phyloP scores from a whole-genome alignment of 176 grass and related monocot genomes.

The Aegilops umbellulata region DNA sequence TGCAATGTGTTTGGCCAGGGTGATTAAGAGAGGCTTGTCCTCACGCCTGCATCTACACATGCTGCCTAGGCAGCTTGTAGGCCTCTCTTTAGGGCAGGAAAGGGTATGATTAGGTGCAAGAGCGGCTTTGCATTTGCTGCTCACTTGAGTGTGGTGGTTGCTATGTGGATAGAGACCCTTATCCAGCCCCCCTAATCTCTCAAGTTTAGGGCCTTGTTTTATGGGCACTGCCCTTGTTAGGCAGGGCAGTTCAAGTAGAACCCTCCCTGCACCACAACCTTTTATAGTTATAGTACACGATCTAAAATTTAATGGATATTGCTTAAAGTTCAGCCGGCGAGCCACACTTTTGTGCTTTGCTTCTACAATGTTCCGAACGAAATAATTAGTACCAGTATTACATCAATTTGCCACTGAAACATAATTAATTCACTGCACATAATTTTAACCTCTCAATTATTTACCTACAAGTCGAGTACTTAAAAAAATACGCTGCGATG shows the following conservation, averaged over 20 bases:
- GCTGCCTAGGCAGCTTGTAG: slow-evolving; percentile 28
- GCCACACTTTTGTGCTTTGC: background rate
- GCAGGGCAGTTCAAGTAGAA: slow-evolving; percentile 26
- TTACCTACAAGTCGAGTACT: background rate
- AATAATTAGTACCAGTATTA: background rate
- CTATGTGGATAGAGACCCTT: slow-evolving; percentile 40
- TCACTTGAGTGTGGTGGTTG: slow-evolving; percentile 63
- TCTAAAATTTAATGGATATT: background rate
- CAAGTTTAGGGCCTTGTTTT: slow-evolving; percentile 36
- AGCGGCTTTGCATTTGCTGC: slow-evolving; percentile 24
- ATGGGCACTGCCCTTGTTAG: background rate
- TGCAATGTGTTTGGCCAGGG: slow-evolving; percentile 15
- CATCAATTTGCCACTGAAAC: background rate
- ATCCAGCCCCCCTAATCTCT: slow-evolving; percentile 42
- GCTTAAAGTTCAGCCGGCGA: background rate
- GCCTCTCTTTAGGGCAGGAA: slow-evolving; percentile 26
- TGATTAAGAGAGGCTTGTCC: slow-evolving; percentile 28
- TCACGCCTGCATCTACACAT: slow-evolving; percentile 29
- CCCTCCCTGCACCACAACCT: background rate
- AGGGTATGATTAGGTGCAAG: slow-evolving; percentile 49
- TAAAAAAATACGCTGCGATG: background rate
- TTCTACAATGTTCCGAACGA: background rate
- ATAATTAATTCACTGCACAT: no score
- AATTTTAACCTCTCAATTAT: no score
- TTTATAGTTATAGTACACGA: background rate